Conservation (phyloP, 257 asterid genomes). For the Linderniella brevidens region DNA sequence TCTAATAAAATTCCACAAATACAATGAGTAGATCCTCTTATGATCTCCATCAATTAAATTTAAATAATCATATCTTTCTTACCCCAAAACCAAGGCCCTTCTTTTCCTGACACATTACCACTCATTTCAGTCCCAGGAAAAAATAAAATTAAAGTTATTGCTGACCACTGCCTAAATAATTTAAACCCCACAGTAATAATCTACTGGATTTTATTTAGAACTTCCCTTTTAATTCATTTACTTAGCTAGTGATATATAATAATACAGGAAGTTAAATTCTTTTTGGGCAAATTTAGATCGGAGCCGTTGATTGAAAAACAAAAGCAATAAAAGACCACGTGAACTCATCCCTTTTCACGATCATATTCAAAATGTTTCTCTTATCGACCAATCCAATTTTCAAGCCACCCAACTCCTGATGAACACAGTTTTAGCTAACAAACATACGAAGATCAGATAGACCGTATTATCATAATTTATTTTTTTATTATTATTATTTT, state of each 20-base stretch:
- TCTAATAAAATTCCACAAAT: slow-evolving; percentile 25
- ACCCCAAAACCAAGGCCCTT: slow-evolving; percentile 12
- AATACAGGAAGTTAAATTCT: too few relatives aligned
- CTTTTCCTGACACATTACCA: slow-evolving; percentile 47
- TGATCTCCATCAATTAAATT: slow-evolving; percentile 20
- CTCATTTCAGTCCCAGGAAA: slow-evolving; percentile 42
- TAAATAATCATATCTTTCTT: slow-evolving; percentile 20
- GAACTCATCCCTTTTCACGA: slow-evolving; percentile 16
- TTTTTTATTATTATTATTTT: background rate
- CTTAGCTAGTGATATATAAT: slow-evolving; percentile 1
- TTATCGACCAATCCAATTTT: slow-evolving; percentile 33
- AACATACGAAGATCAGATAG: background rate
- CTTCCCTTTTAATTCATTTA: too few relatives aligned
- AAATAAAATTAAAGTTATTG: background rate
- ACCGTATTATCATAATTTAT: too few relatives aligned
- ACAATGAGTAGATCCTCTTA: slow-evolving; percentile 52
- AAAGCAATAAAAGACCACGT: slow-evolving; percentile 19
- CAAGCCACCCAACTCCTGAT: slow-evolving; percentile 17
- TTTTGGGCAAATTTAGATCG: background rate
- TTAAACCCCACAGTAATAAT: slow-evolving; percentile 1
- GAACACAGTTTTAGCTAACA: slow-evolving; percentile 2
- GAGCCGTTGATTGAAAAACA: background rate
- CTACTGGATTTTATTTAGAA: too few relatives aligned
- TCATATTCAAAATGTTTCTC: slow-evolving; percentile 18
- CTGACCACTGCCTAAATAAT: slow-evolving; percentile 5